Percentiles rank a stretch among this genome's conserved stretches.
phyloP scores from a whole-genome alignment of 345 rosid genomes.

The Sisymbrium altissimum region DNA sequence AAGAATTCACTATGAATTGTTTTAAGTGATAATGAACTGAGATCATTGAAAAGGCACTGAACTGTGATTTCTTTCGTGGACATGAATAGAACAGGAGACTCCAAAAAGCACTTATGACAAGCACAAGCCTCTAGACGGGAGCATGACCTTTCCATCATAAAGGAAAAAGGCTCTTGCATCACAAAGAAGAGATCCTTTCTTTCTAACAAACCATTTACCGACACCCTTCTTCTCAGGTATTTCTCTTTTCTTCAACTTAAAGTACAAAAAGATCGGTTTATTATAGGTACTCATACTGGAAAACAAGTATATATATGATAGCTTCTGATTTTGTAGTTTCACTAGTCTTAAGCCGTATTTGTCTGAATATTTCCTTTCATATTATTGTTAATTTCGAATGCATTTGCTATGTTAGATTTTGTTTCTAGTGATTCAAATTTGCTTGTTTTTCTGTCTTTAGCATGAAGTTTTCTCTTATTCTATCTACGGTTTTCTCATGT shows the following conservation, averaged over 20 bases:
- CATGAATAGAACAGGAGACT: slow-evolving; percentile 23
- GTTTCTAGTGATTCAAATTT: neutral
- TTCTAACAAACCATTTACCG: neutral
- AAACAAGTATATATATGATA: too few species aligned
- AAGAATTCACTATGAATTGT: neutral
- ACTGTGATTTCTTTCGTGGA: neutral
- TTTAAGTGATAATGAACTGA: too few species aligned
- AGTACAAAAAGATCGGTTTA: too few species aligned
- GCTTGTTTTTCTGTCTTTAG: neutral
- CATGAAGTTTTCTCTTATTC: neutral
- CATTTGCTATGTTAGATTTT: neutral
- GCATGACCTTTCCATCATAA: slow-evolving; percentile 17
- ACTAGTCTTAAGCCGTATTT: too few species aligned
- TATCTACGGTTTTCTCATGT: too few species aligned
- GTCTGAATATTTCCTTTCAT: too few species aligned
- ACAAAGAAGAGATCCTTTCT: slow-evolving; percentile 19
- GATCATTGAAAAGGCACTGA: too few species aligned
- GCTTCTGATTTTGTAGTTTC: too few species aligned
- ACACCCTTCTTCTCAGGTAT: too few species aligned
- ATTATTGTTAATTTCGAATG: too few species aligned
- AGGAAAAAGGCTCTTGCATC: slow-evolving; percentile 32
- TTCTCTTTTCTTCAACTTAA: too few species aligned
- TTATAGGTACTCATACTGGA: too few species aligned
- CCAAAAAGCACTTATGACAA: slow-evolving; percentile 29
- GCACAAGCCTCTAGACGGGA: slow-evolving; percentile 36